Evolutionary conservation across 2,329 filamentous ascomycete species (phyloP).

Genomic region (Penicillium glabrum): DNA sequence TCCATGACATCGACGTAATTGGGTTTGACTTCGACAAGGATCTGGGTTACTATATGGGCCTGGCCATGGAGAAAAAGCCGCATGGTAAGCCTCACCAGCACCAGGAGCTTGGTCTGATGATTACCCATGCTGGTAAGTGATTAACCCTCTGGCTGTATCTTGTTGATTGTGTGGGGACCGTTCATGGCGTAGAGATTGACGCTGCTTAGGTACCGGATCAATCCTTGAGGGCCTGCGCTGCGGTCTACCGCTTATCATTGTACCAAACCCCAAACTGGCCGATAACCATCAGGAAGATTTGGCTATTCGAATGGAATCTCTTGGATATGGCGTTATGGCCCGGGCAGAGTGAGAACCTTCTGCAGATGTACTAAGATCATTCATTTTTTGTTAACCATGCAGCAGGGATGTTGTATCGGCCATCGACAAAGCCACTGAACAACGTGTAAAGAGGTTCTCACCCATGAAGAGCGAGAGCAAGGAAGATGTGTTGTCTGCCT

Average conservation of each 20-base stretch:
- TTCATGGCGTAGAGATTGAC: conserved; percentile 5
- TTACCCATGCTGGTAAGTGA: conserved; percentile 79
- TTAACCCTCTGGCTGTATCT: background rate
- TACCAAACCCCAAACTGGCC: conserved; percentile 78
- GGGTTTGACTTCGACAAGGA: conserved; percentile 69
- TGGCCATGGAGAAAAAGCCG: conserved; percentile 42
- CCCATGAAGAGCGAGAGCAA: background rate
- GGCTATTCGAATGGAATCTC: conserved; percentile 69
- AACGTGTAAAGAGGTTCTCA: background rate
- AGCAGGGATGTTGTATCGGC: background rate
- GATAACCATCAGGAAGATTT: conserved; percentile 92
- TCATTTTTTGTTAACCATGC: background rate
- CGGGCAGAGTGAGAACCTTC: conserved; percentile 57
- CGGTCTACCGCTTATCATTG: conserved; percentile 76
- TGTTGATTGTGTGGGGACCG: conserved; percentile 6
- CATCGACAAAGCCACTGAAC: background rate
- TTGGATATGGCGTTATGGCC: conserved; percentile 76
- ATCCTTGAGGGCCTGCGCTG: conserved; percentile 79
- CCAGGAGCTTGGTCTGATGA: conserved; percentile 66
- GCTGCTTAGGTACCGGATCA: conserved; percentile 72
- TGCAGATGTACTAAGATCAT: background rate
- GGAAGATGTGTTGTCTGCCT: background rate
- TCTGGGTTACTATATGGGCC: conserved; percentile 59
- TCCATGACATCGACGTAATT: conserved; percentile 52
- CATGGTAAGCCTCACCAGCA: conserved; percentile 30